phyloP scores from a whole-genome alignment of 2,329 filamentous ascomycete species.

The Hortaea werneckii region DNA sequence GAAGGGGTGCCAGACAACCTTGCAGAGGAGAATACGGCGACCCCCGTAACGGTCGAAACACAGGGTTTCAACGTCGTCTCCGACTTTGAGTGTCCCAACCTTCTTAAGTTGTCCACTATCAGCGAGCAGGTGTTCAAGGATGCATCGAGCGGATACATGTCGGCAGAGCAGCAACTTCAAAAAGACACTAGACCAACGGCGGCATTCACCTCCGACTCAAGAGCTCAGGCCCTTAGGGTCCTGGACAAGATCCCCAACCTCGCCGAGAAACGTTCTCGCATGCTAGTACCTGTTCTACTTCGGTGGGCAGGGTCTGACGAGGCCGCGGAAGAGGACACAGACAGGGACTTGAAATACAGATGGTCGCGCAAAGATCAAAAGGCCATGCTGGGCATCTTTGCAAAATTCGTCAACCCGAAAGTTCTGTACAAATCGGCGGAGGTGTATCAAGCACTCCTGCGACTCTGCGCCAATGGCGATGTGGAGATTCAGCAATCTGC shows the following conservation, averaged over 20 bases:
- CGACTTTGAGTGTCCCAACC: constrained; percentile 77
- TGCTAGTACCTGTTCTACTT: constrained; percentile 76
- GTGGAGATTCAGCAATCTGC: constrained; percentile 77
- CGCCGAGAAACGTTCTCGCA: constrained; percentile 77
- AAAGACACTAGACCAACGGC: constrained; percentile 8
- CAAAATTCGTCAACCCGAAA: constrained; percentile 75
- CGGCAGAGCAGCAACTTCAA: constrained; percentile 9
- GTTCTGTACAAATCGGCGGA: constrained; percentile 69
- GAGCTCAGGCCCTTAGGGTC: constrained; percentile 70
- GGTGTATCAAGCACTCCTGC: constrained; percentile 65
- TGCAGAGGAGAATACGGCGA: constrained; percentile 2
- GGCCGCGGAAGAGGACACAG: constrained; percentile 9
- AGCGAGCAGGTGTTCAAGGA: constrained; percentile 44
- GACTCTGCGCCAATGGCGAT: constrained; percentile 77
- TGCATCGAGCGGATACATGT: constrained; percentile 28
- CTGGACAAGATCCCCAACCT: constrained; percentile 62
- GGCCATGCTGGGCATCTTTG: constrained; percentile 68
- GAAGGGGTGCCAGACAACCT: constrained; percentile 31
- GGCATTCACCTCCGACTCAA: constrained; percentile 20
- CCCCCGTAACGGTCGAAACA: constrained; percentile 11
- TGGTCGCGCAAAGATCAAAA: constrained; percentile 79
- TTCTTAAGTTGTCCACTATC: constrained; percentile 48
- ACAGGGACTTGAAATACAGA: constrained; percentile 11
- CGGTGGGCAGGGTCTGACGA: constrained; percentile 59
- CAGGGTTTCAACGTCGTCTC: constrained; percentile 38